Percentiles rank a stretch among this genome's conserved stretches.
Conservation (phyloP, 2,329 filamentous ascomycete genomes). For the Trichoderma endophyticum region DNA sequence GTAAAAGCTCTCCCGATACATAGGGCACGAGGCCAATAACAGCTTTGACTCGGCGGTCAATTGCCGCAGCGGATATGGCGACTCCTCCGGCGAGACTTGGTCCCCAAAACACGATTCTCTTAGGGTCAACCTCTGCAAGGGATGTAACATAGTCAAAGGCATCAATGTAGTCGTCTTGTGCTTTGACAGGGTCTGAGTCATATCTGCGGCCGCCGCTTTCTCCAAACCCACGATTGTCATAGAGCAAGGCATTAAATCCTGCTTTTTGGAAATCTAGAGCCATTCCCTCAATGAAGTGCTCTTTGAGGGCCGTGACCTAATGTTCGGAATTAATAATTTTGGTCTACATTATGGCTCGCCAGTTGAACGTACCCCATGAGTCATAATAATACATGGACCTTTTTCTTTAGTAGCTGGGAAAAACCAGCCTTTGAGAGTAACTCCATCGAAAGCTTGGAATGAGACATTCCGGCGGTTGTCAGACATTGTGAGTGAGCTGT, state of each 20-base stretch:
- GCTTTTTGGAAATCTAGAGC: constrained; percentile 19
- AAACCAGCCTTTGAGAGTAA: constrained; percentile 6
- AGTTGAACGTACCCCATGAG: constrained; percentile 4
- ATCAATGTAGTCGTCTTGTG: constrained; percentile 22
- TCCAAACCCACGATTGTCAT: constrained; percentile 22
- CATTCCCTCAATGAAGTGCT: constrained; percentile 19
- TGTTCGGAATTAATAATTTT: background rate
- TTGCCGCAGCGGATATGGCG: constrained; percentile 17
- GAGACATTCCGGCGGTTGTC: background rate
- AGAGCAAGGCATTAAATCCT: constrained; percentile 18
- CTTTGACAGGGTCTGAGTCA: constrained; percentile 18
- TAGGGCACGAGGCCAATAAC: constrained; percentile 19
- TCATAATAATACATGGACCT: constrained; percentile 8
- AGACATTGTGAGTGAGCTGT: background rate
- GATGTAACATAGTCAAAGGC: constrained; percentile 21
- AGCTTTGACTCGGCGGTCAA: constrained; percentile 21
- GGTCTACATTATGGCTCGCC: background rate
- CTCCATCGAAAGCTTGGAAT: background rate
- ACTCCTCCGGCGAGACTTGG: constrained; percentile 20
- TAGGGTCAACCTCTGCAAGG: constrained; percentile 20
- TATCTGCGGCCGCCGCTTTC: constrained; percentile 21
- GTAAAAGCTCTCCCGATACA: constrained; percentile 18
- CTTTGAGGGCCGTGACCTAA: constrained; percentile 10
- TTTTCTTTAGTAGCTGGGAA: background rate
- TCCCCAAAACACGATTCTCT: constrained; percentile 21